Base-by-base conservation (phyloP, 2,329 filamentous ascomycete genomes). In the Chaetomium strumarium region DNA sequence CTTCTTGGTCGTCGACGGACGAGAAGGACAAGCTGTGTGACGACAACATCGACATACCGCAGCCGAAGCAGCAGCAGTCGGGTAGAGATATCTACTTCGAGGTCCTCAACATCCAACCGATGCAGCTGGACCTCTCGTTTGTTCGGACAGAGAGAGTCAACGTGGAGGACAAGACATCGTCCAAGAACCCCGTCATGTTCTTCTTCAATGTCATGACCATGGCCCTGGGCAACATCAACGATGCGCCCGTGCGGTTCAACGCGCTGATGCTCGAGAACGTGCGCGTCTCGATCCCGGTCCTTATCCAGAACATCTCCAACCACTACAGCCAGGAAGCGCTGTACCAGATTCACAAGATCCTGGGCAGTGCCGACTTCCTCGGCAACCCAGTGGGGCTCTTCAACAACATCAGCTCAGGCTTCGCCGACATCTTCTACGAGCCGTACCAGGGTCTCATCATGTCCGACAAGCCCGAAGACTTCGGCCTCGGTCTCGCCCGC, bases 211-310 rank as follows among this genome's bases (percentile, higher is more conserved):
- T 97, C 60, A 84, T 99, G 75, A 97, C 95, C 0, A 99, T 99
- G 93, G 95, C 93, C 13, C 93, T 99, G 64, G 93, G 93, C 58
- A 99, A 99, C 64, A 90, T 99, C 75, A 99, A 99, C 64, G 95
- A 99, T 70, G 93, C 93, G 7, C 95, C 93, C 0, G 84, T 99
- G 49, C 85, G 90, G 44, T 83, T 99, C 66, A 99, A 97, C 58
- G 90, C 93, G 1, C 75, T 99, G 20, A 88, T 99, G 74, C 74
- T 99, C 20, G 93, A 99, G 69, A 99, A 99, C 63, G 91, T 93
- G 41, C 84, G 93, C 29, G 87, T 99, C 5, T 96, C 93, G 0
- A 84, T 90, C 8, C 84, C 85, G 5, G 83, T 95, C 1, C 76
- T 99, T 41, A 79, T 90, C 19, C 85, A 88, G 66, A 96, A 91